A percentile compares a stretch with the other conserved stretches of the same genome.
Conservation (phyloP, 805 yeast genomes). For the Ascoidea tarda region DNA sequence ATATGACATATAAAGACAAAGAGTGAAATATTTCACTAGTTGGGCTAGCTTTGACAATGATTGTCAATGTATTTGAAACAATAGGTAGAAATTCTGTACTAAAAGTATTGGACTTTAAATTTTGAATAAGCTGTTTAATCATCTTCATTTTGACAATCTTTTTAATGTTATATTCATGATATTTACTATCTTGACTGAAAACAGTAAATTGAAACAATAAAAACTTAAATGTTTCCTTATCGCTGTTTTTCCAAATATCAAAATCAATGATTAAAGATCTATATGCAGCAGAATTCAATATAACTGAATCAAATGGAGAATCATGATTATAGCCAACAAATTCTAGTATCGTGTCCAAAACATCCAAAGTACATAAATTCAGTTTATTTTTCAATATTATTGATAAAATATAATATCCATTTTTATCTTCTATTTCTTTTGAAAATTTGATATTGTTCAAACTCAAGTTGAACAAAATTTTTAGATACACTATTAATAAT, state of each 20-base stretch:
- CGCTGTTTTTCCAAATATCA: slow-evolving; percentile 35
- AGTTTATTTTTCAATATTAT: slow-evolving; percentile 33
- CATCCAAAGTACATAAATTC: slow-evolving; percentile 22
- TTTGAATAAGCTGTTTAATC: slow-evolving; percentile 19
- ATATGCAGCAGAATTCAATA: slow-evolving; percentile 43
- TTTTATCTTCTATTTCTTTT: slow-evolving; percentile 42
- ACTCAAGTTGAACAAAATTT: slow-evolving; percentile 28
- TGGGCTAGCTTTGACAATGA: slow-evolving; percentile 30
- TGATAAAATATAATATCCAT: slow-evolving; percentile 47
- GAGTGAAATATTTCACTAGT: slow-evolving; percentile 40
- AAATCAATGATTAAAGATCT: slow-evolving; percentile 46
- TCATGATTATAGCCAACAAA: slow-evolving; percentile 42
- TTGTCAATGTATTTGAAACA: slow-evolving; percentile 24
- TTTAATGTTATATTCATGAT: slow-evolving; percentile 32
- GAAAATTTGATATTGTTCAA: slow-evolving; percentile 34
- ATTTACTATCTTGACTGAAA: slow-evolving; percentile 38
- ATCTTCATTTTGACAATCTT: slow-evolving; percentile 40
- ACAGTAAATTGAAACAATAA: slow-evolving; percentile 45
- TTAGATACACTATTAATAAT: slow-evolving; percentile 15
- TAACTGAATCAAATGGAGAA: slow-evolving; percentile 39
- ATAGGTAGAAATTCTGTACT: slow-evolving; percentile 22
- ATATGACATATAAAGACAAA: slow-evolving; percentile 36
- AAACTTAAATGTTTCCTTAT: slow-evolving; percentile 32
- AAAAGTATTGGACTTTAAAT: slow-evolving; percentile 18
- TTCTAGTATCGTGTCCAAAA: slow-evolving; percentile 32